Base-by-base conservation (phyloP, 139 green algal genomes). In the Coccomyxa sp. region DNA sequence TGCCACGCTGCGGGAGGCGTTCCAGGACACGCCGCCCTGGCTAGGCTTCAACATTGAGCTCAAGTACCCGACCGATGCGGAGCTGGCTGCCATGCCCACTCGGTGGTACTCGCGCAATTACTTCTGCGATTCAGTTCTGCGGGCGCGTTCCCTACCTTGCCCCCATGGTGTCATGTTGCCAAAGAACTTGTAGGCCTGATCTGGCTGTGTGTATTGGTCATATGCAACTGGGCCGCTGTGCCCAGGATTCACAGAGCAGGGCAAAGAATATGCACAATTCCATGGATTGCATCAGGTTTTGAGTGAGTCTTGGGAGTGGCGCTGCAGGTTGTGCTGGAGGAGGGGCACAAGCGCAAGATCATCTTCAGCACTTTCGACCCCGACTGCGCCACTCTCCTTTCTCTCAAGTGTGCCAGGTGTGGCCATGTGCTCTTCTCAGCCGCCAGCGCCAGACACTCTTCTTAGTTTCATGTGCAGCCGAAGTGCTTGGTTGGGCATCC, bases 41-140 rank as follows among this genome's bases (percentile, higher is more conserved):
- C 76, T 91, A 78, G 88, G 88, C 4, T 90, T 90, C 79, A 91
- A 91, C 81, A 90, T 90, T 66, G 88, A 91, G 82, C 79, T 91
- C 21, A 91, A 91, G 83, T 91, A 91, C 84, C 88, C 88, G 0
- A 90, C 86, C 1, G 38, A 83, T 12, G 67, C 79, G 0, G 82
- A 90, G 84, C 71, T 86, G 60, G 63, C 76, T 13, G 80, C 84
- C 31, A 87, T 87, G 86, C 59, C 83, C 0, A 60, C 67, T 13
- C 57, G 71, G 18, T 87, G 85, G 45, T 89, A 88, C 81, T 77
- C 60, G 67, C 82, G 88, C 77, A 91, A 91, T 81, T 77, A 85
- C 80, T 91, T 91, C 85, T 79, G 85, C 13, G 88, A 91, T 28
- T 86, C 84, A 4, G 60, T 91, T 25, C 83, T 91, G 30, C 80